These are phyloP conservation scores for Wickerhamomyces bovis DNA, from an alignment of 805 yeast genomes.

Conservation along the genomic window DNA sequence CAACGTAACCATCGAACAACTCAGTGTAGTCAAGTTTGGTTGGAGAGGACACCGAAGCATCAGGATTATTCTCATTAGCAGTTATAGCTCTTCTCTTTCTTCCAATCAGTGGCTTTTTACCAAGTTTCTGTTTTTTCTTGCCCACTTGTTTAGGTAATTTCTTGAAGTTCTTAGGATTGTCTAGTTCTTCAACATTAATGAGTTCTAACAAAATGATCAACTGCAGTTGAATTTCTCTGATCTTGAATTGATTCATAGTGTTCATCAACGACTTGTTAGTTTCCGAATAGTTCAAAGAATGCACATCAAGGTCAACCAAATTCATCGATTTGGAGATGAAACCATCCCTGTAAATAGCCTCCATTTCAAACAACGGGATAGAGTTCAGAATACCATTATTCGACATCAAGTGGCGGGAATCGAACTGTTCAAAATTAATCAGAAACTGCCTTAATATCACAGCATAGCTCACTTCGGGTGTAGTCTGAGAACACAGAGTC, in stretches of 20 bases:
- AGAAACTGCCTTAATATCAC: conserved; percentile 26
- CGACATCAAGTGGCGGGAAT: conserved; percentile 31
- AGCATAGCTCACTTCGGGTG: conserved; percentile 13
- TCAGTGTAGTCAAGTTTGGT: conserved; percentile 21
- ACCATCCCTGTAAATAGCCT: conserved; percentile 22
- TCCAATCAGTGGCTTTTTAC: conserved; percentile 27
- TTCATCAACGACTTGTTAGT: conserved; percentile 25
- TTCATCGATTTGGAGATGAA: conserved; percentile 24
- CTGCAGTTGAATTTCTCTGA: conserved; percentile 53
- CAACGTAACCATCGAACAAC: conserved; percentile 39
- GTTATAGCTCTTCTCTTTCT: conserved; percentile 24
- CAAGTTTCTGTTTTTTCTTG: conserved; percentile 9
- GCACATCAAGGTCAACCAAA: conserved; percentile 21
- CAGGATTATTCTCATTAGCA: conserved; percentile 39
- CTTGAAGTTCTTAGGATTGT: conserved; percentile 31
- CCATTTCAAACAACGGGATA: conserved; percentile 19
- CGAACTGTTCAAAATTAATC: conserved; percentile 34
- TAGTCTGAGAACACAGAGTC: conserved; percentile 33
- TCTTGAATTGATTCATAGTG: conserved; percentile 37
- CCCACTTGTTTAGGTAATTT: conserved; percentile 5
- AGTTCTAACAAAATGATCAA: conserved; percentile 42
- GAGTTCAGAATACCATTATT: conserved; percentile 26
- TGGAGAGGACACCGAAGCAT: background rate
- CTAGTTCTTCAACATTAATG: conserved; percentile 29
- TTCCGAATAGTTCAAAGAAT: conserved; percentile 18